These are phyloP conservation scores for Dissoconium aciculare DNA, from an alignment of 2,329 filamentous ascomycete species.

Conservation along the genomic window DNA sequence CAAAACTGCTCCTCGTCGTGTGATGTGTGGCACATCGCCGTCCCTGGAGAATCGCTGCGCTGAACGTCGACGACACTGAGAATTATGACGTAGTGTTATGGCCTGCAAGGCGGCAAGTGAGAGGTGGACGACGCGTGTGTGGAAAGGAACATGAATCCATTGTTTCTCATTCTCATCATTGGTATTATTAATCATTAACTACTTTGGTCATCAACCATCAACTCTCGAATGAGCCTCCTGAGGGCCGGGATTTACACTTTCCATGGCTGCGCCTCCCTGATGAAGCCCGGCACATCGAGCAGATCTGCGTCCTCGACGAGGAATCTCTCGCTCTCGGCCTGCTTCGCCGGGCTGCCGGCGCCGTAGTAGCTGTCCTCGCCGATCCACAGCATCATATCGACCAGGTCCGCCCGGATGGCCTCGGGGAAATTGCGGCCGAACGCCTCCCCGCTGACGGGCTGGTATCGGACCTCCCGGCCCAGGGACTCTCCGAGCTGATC, in stretches of 20 bases:
- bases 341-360: conserved; percentile 15
- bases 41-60: no score
- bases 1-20: no score
- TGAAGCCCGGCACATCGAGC: conserved; percentile 5
- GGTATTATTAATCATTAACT: no score
- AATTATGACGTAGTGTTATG: no score
- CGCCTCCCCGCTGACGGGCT: conserved; percentile 8
- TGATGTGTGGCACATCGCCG: no score
- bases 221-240: no score
- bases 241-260: background rate
- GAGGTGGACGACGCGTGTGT: no score
- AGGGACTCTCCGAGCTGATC: conserved; percentile 6
- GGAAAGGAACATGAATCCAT: no score
- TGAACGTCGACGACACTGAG: no score
- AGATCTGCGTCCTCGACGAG: conserved; percentile 13
- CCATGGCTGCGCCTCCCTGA: background rate
- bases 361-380: conserved; percentile 19
- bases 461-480: conserved; percentile 10
- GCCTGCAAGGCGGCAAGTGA: no score
- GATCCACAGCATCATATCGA: conserved; percentile 18
- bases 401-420: conserved; percentile 15
- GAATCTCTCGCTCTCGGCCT: conserved; percentile 16
- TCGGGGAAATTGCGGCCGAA: conserved; percentile 15
- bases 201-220: conserved; percentile 1
- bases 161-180: no score